phyloP scores from a whole-genome alignment of 257 asterid genomes.

The Petunia axillaris region DNA sequence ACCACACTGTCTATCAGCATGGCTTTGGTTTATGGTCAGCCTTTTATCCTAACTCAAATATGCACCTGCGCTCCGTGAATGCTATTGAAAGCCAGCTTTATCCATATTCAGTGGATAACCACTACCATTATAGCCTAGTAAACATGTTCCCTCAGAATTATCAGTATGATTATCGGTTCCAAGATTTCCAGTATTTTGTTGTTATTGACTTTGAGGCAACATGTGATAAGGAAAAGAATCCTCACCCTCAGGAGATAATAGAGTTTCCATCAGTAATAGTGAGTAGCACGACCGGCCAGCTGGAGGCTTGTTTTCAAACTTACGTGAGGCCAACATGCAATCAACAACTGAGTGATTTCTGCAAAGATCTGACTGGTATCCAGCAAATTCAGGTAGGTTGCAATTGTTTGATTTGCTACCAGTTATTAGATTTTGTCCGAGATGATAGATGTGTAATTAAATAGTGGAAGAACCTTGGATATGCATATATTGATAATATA shows the following conservation, averaged over 20 bases:
- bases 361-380: conserved; percentile 95
- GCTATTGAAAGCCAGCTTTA: conserved; percentile 55
- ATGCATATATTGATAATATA: background rate
- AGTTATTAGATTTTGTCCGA: conserved; percentile 2
- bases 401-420: background rate
- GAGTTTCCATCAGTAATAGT: conserved; percentile 95
- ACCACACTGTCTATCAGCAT: conserved; percentile 42
- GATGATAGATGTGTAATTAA: conserved; percentile 8
- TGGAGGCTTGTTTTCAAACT: conserved; percentile 82
- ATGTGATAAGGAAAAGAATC: conserved; percentile 73
- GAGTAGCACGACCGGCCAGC: conserved; percentile 68
- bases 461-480: background rate
- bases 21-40: conserved; percentile 55
- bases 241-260: conserved; percentile 91
- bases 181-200: conserved; percentile 76
- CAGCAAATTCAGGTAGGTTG: conserved; percentile 81
- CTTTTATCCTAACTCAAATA: conserved; percentile 48
- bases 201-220: conserved; percentile 96
- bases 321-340: conserved; percentile 87
- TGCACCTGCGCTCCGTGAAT: conserved; percentile 46
- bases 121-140: conserved; percentile 54
- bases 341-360: conserved; percentile 75
- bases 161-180: conserved; percentile 54
- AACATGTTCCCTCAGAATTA: conserved; percentile 51
- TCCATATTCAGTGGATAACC: conserved; percentile 58